Percentiles rank a stretch among this genome's conserved stretches.
Evolutionary conservation across 345 rosid species (phyloP).

Genomic region (Eucalyptus cloeziana): DNA sequence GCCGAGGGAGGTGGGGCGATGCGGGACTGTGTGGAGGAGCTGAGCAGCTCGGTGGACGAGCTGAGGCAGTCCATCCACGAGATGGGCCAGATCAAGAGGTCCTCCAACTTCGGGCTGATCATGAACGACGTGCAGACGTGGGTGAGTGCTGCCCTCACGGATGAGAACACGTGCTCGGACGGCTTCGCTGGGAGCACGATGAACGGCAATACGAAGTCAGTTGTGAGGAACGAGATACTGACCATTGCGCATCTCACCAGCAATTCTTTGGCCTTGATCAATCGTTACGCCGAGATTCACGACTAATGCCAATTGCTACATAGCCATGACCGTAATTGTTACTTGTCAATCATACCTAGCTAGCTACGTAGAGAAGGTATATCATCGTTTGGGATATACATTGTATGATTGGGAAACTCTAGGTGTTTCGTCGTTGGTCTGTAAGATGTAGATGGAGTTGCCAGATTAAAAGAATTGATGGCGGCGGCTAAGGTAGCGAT

Average conservation of each 20-base stretch:
- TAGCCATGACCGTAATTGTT: not conserved
- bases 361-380: not conserved
- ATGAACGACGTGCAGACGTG: conserved; percentile 17
- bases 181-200: conserved; percentile 5
- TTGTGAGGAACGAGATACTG: not conserved
- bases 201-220: conserved; percentile 3
- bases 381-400: not conserved
- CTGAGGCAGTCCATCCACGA: conserved; percentile 5
- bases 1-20: conserved; percentile 13
- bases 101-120: conserved; percentile 3
- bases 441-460: not conserved
- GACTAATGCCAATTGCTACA: not conserved
- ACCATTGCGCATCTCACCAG: conserved; percentile 15
- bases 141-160: conserved; percentile 30
- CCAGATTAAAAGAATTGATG: not conserved
- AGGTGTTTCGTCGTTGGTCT: not conserved
- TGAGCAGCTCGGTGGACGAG: conserved; percentile 2
- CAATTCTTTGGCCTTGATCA: conserved; percentile 16
- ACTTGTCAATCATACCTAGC: not conserved
- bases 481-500: not conserved
- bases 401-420: not conserved
- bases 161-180: conserved; percentile 31
- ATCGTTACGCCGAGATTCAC: conserved; percentile 3
- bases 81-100: not conserved
- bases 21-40: conserved; percentile 18